phyloP scores from a whole-genome alignment of 495 filamentous ascomycete genomes.

The Letharia lupina region DNA sequence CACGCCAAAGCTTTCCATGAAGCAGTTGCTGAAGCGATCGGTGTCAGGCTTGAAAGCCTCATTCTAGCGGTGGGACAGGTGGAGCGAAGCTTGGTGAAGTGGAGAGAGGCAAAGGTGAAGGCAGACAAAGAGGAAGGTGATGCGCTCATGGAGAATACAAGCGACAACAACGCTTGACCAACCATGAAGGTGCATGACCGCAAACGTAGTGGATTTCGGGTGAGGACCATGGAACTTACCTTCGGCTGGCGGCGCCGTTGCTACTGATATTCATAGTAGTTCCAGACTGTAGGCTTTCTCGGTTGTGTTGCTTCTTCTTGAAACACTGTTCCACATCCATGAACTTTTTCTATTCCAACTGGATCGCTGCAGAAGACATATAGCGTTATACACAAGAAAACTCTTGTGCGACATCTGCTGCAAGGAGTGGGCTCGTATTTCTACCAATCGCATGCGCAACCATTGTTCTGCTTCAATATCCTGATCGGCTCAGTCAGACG shows the following conservation, averaged over 20 bases:
- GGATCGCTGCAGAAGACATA: too few species aligned
- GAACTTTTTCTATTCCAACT: too few species aligned
- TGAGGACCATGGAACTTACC: too few species aligned
- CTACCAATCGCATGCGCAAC: neutral
- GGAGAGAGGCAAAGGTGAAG: constrained; percentile 30
- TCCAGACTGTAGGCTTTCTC: neutral
- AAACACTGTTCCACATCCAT: too few species aligned
- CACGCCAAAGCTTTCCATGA: constrained; percentile 47
- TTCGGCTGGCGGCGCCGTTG: too few species aligned
- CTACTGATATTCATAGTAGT: too few species aligned
- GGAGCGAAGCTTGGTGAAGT: constrained; percentile 39
- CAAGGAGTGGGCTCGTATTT: neutral
- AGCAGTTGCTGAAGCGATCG: constrained; percentile 43
- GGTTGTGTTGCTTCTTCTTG: neutral
- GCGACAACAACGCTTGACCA: neutral
- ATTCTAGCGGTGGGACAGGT: constrained; percentile 40
- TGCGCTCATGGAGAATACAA: neutral
- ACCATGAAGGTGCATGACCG: neutral
- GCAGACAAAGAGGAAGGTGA: constrained; percentile 19
- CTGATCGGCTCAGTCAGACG: neutral
- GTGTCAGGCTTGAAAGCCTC: constrained; percentile 40
- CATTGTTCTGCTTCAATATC: neutral
- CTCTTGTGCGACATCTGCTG: neutral
- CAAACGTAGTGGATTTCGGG: neutral
- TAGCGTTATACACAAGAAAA: neutral